phyloP scores from a whole-genome alignment of 352 stramenopile genomes.

The Phytophthora pluvialis region DNA sequence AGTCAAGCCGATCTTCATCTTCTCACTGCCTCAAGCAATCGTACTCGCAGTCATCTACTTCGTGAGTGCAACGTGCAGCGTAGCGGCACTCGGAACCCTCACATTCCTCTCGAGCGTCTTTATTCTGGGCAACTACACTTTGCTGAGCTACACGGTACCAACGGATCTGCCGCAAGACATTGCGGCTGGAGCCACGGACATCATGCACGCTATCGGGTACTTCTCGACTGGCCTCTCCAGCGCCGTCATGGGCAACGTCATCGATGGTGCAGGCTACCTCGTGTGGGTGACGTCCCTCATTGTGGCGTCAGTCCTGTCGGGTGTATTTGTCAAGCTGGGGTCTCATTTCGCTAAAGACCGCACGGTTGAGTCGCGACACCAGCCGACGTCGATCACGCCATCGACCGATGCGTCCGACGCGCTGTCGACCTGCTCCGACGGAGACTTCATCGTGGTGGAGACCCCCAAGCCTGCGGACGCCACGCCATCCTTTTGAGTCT shows the following conservation, averaged over 20 bases:
- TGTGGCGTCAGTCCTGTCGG: conserved; percentile 58
- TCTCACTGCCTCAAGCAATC: conserved; percentile 63
- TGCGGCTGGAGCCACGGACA: conserved; percentile 58
- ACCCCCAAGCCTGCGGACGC: conserved; percentile 11
- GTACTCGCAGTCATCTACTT: conserved; percentile 66
- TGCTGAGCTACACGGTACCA: conserved; percentile 77
- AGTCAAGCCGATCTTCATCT: conserved; percentile 76
- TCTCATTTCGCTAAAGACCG: conserved; percentile 55
- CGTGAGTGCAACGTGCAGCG: conserved; percentile 58
- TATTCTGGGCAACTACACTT: conserved; percentile 76
- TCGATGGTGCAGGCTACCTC: conserved; percentile 56
- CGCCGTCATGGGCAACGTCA: conserved; percentile 69
- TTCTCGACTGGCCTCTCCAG: conserved; percentile 74
- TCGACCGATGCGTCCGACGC: conserved; percentile 25
- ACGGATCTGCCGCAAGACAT: conserved; percentile 78
- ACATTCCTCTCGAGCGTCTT: conserved; percentile 77
- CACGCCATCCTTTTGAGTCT: conserved; percentile 11
- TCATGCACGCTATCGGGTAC: conserved; percentile 75
- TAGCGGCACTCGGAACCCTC: conserved; percentile 53
- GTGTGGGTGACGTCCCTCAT: conserved; percentile 70
- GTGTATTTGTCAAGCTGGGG: conserved; percentile 64
- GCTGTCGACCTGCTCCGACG: conserved; percentile 19
- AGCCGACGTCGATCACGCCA: conserved; percentile 7
- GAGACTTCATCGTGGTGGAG: conserved; percentile 31
- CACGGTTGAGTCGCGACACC: conserved; percentile 39